These are phyloP conservation scores for Blepharisma japonicum DNA, from an alignment of 73 alveolate species.

Conservation along the genomic window DNA sequence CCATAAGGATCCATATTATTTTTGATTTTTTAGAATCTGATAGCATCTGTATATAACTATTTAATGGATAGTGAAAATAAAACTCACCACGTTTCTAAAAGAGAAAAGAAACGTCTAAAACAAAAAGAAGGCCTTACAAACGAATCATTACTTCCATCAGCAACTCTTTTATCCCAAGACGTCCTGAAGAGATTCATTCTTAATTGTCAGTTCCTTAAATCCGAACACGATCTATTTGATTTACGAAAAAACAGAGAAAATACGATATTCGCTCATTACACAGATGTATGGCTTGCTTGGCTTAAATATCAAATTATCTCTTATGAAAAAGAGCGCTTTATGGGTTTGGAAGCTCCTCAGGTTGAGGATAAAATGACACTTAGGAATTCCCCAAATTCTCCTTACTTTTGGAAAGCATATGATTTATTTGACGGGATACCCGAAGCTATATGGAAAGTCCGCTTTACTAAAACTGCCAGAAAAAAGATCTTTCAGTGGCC, in stretches of 20 bases:
- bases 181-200: no score
- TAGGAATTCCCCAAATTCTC: not conserved
- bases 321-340: not conserved
- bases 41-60: no score
- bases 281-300: conserved; percentile 4
- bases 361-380: not conserved
- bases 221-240: no score
- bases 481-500: not conserved
- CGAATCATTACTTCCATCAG: no score
- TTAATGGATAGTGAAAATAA: no score
- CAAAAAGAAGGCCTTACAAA: no score
- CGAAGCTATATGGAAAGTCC: not conserved
- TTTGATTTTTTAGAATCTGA: no score
- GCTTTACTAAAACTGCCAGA: not conserved
- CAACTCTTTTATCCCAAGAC: no score
- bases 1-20: no score
- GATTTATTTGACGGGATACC: not conserved
- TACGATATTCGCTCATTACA: not conserved
- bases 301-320: not conserved
- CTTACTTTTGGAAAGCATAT: conserved; percentile 9
- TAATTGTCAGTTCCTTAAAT: no score
- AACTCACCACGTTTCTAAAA: no score
- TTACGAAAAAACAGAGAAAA: not conserved
- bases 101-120: no score
- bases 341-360: not conserved